Conservation (phyloP, 441 rosid genomes). For the Croton setiger region DNA sequence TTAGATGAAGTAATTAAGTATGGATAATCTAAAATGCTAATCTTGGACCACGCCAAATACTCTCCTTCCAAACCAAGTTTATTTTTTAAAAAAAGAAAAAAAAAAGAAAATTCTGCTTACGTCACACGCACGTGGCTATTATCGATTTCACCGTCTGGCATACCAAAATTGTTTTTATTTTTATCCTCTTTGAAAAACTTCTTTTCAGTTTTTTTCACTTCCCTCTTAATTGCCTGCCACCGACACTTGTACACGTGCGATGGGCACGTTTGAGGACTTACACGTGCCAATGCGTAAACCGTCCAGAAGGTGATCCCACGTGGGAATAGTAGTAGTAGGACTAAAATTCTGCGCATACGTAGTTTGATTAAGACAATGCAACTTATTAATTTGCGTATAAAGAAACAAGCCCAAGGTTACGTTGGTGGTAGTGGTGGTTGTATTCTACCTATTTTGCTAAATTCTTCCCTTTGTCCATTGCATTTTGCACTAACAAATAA, state of each 20-base stretch:
- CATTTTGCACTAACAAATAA: background rate
- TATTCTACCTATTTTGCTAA: background rate
- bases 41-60: background rate
- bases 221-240: slow-evolving; percentile 31
- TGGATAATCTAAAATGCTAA: background rate
- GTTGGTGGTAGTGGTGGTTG: background rate
- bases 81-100: too few species aligned
- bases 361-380: slow-evolving; percentile 30
- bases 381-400: slow-evolving; percentile 8
- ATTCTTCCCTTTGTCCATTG: background rate
- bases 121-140: slow-evolving; percentile 28
- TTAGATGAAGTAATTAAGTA: too few species aligned
- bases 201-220: background rate
- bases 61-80: slow-evolving; percentile 4
- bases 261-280: background rate
- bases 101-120: background rate
- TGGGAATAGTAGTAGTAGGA: slow-evolving; percentile 17
- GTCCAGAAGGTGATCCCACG: slow-evolving; percentile 23
- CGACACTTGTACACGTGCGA: slow-evolving; percentile 55
- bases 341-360: slow-evolving; percentile 19
- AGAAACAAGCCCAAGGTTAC: too few species aligned
- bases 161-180: slow-evolving; percentile 1
- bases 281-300: slow-evolving; percentile 26
- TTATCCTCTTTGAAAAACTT: background rate
- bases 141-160: background rate